Evolutionary conservation across 192 early-diverging fungal species (phyloP).

Genomic region (Ambispora gerdemannii): DNA sequence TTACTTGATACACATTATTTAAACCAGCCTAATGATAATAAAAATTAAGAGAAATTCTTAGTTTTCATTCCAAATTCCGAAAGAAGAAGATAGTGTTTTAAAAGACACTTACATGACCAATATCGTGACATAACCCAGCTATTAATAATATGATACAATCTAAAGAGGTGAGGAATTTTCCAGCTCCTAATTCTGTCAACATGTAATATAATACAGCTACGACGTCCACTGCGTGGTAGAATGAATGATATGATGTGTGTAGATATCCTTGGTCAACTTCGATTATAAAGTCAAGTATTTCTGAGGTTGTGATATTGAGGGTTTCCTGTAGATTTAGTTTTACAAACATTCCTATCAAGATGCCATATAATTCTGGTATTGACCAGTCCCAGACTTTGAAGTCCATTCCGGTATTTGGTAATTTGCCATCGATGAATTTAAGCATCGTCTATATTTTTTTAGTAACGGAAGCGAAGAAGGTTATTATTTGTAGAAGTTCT

Average conservation of each 20-base stretch:
- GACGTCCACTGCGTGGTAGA: constrained; percentile 90
- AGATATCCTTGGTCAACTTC: constrained; percentile 80
- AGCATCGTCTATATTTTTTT: constrained; percentile 45
- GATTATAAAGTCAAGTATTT: constrained; percentile 79
- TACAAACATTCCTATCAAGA: constrained; percentile 76
- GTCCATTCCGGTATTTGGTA: constrained; percentile 37
- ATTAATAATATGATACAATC: constrained; percentile 78
- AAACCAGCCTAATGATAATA: constrained; percentile 64
- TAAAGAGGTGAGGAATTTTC: constrained; percentile 60
- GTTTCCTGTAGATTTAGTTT: constrained; percentile 60
- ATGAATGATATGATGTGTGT: constrained; percentile 90
- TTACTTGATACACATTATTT: constrained; percentile 90
- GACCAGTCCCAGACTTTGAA: constrained; percentile 67
- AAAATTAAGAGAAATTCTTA: constrained; percentile 7
- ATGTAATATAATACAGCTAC: constrained; percentile 79
- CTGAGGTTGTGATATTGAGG: constrained; percentile 55
- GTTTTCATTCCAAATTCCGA: not conserved
- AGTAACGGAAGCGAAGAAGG: not conserved
- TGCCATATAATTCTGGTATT: constrained; percentile 76
- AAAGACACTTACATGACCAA: constrained; percentile 65
- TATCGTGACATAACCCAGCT: constrained; percentile 87
- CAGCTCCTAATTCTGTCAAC: constrained; percentile 64
- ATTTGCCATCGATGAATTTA: constrained; percentile 45
- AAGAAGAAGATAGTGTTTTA: constrained; percentile 7
- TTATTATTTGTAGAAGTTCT: not conserved